phyloP scores from a whole-genome alignment of 2,329 filamentous ascomycete genomes.

The Ploettnerulaceae sp. region DNA sequence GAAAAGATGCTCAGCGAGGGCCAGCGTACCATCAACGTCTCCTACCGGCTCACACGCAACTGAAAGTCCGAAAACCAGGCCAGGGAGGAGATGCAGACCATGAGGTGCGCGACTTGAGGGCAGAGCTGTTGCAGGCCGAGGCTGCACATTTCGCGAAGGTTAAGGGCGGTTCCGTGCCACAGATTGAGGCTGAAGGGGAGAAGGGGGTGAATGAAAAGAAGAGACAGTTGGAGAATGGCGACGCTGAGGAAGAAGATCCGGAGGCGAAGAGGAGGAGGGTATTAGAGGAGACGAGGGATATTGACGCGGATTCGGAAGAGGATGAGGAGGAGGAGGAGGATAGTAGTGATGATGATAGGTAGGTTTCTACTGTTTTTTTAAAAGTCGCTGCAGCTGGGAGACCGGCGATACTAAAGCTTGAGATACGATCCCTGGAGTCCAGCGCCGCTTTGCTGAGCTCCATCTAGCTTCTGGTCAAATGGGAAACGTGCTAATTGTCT shows the following conservation, averaged over 20 bases:
- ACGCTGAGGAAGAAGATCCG: constrained; percentile 46
- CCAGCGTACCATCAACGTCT: constrained; percentile 95
- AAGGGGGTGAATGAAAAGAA: constrained; percentile 58
- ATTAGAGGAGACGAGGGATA: constrained; percentile 79
- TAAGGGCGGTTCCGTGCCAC: constrained; percentile 55
- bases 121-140: constrained; percentile 86
- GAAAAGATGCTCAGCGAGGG: constrained; percentile 90
- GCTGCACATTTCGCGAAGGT: constrained; percentile 82
- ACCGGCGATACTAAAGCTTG: background rate
- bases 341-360: constrained; percentile 58
- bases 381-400: background rate
- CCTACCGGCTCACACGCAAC: constrained; percentile 84
- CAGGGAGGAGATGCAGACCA: constrained; percentile 79
- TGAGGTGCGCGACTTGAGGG: constrained; percentile 71
- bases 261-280: constrained; percentile 82
- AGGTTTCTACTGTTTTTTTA: background rate
- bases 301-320: constrained; percentile 75
- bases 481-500: constrained; percentile 33
- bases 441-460: no score
- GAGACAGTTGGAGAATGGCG: constrained; percentile 54
- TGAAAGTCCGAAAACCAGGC: constrained; percentile 85
- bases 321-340: constrained; percentile 49
- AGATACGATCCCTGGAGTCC: background rate
- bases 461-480: background rate
- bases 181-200: constrained; percentile 39